Conservation (phyloP, 1,284 basidiomycete species). For the Marasmius oreades region DNA sequence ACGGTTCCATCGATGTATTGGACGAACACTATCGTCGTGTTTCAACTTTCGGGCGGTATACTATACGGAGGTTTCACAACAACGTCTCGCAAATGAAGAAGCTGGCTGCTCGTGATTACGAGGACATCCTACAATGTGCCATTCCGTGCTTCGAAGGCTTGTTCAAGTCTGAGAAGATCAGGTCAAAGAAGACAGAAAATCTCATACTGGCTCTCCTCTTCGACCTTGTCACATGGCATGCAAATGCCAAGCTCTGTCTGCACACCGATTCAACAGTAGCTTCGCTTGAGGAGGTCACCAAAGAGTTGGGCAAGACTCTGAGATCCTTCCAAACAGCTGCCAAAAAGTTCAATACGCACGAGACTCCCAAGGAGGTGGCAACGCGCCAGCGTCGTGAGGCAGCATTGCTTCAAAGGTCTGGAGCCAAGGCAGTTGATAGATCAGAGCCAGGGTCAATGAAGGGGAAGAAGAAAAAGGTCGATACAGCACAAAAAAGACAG, state of each 20-base stretch:
- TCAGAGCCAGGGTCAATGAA: no score
- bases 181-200: slow-evolving; percentile 10
- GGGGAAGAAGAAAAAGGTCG: no score
- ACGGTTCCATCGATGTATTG: slow-evolving; percentile 4
- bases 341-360: slow-evolving; percentile 22
- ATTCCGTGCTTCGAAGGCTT: slow-evolving; percentile 24
- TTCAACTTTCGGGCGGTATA: slow-evolving; percentile 22
- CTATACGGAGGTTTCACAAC: slow-evolving; percentile 27
- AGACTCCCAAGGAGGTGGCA: neutral
- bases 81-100: no score
- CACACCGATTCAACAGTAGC: no score
- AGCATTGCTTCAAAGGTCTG: neutral
- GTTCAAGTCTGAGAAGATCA: slow-evolving; percentile 11
- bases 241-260: no score
- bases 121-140: slow-evolving; percentile 29
- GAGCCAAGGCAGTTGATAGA: no score
- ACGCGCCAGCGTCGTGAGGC: neutral
- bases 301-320: no score
- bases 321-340: no score
- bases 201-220: no score
- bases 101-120: slow-evolving; percentile 29
- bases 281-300: no score
- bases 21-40: slow-evolving; percentile 4
- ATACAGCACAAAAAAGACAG: no score
- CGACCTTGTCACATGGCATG: slow-evolving; percentile 17